Percentiles rank a stretch among this genome's conserved stretches.
Conservation (phyloP, 768 basidiomycete genomes). For the Leccinum olivaceopallidum region DNA sequence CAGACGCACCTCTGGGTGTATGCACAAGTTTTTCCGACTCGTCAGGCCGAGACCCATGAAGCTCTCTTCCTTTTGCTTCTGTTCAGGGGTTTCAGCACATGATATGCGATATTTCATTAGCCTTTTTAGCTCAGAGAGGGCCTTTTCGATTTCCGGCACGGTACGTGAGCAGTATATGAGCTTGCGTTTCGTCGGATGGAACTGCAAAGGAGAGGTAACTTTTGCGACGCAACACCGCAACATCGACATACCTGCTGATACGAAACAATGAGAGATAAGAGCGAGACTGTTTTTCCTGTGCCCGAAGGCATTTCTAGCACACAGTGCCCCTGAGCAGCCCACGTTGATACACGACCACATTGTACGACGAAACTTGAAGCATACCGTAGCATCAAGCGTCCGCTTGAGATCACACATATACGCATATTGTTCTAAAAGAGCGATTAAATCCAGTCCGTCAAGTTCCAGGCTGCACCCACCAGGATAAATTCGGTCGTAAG, state of each 20-base stretch:
- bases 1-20: conserved; percentile 83
- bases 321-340: conserved; percentile 79
- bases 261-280: conserved; percentile 93
- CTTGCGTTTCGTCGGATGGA: conserved; percentile 89
- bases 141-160: conserved; percentile 99
- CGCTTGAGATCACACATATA: conserved; percentile 99
- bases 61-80: conserved; percentile 72
- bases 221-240: not conserved
- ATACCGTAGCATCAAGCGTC: conserved; percentile 90
- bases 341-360: not conserved
- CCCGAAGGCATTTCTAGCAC: conserved; percentile 99
- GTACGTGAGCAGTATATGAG: conserved; percentile 99
- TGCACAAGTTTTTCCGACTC: conserved; percentile 94
- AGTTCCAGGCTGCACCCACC: conserved; percentile 47
- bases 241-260: conserved; percentile 79
- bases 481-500: conserved; percentile 95
- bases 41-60: conserved; percentile 93
- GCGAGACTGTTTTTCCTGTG: conserved; percentile 97
- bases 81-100: conserved; percentile 70
- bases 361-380: conserved; percentile 13
- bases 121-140: conserved; percentile 90
- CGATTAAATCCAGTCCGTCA: conserved; percentile 9
- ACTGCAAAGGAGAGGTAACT: conserved; percentile 47
- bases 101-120: conserved; percentile 86
- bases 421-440: conserved; percentile 85